Base-by-base conservation (phyloP, 2,329 filamentous ascomycete genomes). In the Sordariomycetes sp. region DNA sequence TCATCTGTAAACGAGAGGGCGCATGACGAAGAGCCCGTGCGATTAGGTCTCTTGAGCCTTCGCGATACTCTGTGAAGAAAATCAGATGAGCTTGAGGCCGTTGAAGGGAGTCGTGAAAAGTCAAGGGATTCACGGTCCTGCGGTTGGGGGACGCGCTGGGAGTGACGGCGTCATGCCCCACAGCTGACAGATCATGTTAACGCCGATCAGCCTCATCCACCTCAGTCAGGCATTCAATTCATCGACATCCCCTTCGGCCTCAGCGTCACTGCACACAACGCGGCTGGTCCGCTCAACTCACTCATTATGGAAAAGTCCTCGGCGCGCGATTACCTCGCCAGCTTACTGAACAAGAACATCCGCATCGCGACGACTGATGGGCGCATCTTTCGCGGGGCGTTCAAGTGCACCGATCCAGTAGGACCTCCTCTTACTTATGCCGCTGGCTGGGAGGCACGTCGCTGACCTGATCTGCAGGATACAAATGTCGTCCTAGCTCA, bases 331-430 rank as follows among this genome's bases (percentile, higher is more conserved):
- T 84, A 73, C 49, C 66, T 86, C 19, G 55, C 59, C 21, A 75
- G 79, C 17, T 73, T 93, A 33, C 66, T 94, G 34, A 84, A 84
- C 55, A 85, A 85, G 55, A 84, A 76, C 25, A 63, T 96, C 21
- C 80, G 87, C 38, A 64, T 96, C 35, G 75, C 83, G 47, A 85
- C 82, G 11, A 84, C 78, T 5, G 90, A 96, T 54, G 77, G 75
- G 12, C 84, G 92, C 39, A 79, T 94, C 55, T 98, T 96, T 57
- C 76, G 87, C 36, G 92, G 92, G 15, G 72, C 79, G 42, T 84
- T 98, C 62, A 95, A 93, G 60, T 98, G 92, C 64, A 95, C 88
- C 20, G 92, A 98, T 64, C 78, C 82, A 39, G 87, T 93, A 63
- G 33, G 73, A 68, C 30, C 21, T 38, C 19, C 21, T 31, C 30